These are phyloP conservation scores for Gossypium mustelinum DNA, from an alignment of 345 rosid species.

Conservation along the genomic window DNA sequence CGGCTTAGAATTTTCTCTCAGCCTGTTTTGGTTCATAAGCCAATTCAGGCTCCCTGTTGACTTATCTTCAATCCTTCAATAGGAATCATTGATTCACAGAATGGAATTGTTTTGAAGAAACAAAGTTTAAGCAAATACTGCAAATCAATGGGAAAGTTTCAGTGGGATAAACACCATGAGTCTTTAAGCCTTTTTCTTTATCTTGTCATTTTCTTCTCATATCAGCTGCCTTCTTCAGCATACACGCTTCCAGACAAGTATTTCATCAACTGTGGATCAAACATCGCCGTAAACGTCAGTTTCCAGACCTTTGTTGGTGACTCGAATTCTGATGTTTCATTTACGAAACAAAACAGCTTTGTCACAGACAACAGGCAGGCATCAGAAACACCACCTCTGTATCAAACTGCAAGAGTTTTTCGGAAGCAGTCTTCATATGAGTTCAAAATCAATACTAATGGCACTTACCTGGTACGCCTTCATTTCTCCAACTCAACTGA, in stretches of 20 bases:
- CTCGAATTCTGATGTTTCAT: constrained; percentile 17
- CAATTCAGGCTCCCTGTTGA: neutral
- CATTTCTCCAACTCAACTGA: constrained; percentile 34
- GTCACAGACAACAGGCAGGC: neutral
- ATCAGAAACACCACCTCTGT: neutral
- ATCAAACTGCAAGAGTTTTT: constrained; percentile 16
- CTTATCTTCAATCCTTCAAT: neutral
- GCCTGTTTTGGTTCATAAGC: neutral
- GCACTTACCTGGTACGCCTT: constrained; percentile 43
- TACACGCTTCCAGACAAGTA: constrained; percentile 34
- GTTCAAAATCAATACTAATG: constrained; percentile 23
- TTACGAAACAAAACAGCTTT: constrained; percentile 12
- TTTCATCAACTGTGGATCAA: constrained; percentile 57
- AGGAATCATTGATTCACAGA: neutral
- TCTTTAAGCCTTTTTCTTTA: constrained; percentile 18
- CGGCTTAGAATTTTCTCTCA: neutral
- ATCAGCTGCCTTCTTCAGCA: constrained; percentile 13
- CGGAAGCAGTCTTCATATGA: constrained; percentile 26
- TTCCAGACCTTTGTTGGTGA: constrained; percentile 33
- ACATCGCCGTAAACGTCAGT: neutral
- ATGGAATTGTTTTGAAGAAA: neutral
- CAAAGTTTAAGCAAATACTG: neutral
- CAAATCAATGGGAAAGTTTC: constrained; percentile 17
- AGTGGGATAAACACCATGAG: neutral
- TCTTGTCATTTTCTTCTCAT: neutral